These are phyloP conservation scores for Lyophyllum semitale DNA, from an alignment of 768 basidiomycete species.

Conservation along the genomic window DNA sequence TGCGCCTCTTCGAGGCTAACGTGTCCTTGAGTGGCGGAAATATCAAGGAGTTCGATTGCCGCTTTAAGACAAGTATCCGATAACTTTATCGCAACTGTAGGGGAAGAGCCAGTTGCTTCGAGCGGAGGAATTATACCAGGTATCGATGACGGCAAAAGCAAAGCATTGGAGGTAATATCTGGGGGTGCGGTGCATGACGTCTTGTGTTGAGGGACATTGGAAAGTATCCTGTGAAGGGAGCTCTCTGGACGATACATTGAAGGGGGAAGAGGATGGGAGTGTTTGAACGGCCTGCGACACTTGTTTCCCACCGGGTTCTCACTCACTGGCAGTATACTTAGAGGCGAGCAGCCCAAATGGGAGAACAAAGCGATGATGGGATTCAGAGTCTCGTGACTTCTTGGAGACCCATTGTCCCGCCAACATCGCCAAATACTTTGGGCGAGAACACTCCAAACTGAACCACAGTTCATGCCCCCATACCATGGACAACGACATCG, in stretches of 20 bases:
- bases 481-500: conserved; percentile 4
- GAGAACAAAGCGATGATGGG: conserved; percentile 3
- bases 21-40: neutral
- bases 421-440: conserved; percentile 6
- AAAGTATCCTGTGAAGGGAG: neutral
- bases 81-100: neutral
- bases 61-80: conserved; percentile 6
- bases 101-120: neutral
- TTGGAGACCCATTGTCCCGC: conserved; percentile 8
- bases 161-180: neutral
- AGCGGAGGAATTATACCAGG: no score
- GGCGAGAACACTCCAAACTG: neutral
- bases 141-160: no score
- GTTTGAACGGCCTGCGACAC: neutral
- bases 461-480: neutral
- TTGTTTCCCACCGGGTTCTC: no score
- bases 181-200: neutral
- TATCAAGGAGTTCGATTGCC: neutral
- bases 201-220: neutral
- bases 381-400: no score
- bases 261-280: neutral
- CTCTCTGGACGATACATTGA: neutral
- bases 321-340: no score
- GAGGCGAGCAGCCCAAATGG: neutral
- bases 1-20: neutral